Evolutionary conservation across 2,329 filamentous ascomycete genomes (phyloP).

Genomic region (Talaromyces piceae): DNA sequence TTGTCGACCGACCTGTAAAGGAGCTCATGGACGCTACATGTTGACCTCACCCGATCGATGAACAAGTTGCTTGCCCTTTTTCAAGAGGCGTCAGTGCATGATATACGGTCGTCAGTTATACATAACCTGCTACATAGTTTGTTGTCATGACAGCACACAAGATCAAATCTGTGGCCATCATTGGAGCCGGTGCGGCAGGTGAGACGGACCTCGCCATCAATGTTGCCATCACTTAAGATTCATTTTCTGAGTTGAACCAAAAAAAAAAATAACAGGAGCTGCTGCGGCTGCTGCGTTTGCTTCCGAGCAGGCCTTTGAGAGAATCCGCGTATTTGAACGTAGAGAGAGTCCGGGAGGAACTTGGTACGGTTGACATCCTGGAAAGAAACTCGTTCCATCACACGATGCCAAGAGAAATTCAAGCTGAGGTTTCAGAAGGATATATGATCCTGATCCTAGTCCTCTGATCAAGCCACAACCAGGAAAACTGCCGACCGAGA

Average conservation of each 20-base stretch:
- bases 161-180: slow-evolving; percentile 21
- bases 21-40: too few species aligned
- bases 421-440: slow-evolving; percentile 17
- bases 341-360: slow-evolving; percentile 28
- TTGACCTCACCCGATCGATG: too few species aligned
- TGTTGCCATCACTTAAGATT: not conserved
- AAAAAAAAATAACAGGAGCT: slow-evolving; percentile 13
- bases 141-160: not conserved
- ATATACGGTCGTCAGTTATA: too few species aligned
- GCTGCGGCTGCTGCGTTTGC: slow-evolving; percentile 26
- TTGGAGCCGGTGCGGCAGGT: slow-evolving; percentile 25
- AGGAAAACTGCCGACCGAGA: slow-evolving; percentile 24
- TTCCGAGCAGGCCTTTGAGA: slow-evolving; percentile 27
- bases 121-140: too few species aligned
- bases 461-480: slow-evolving; percentile 17
- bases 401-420: not conserved
- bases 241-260: not conserved
- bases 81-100: too few species aligned
- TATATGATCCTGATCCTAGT: slow-evolving; percentile 29
- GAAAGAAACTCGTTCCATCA: too few species aligned
- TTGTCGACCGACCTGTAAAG: too few species aligned
- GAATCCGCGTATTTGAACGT: slow-evolving; percentile 29
- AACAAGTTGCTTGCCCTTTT: too few species aligned
- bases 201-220: not conserved
- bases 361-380: slow-evolving; percentile 17